phyloP scores from a whole-genome alignment of 768 basidiomycete species.

The Amanita subjunquillea region DNA sequence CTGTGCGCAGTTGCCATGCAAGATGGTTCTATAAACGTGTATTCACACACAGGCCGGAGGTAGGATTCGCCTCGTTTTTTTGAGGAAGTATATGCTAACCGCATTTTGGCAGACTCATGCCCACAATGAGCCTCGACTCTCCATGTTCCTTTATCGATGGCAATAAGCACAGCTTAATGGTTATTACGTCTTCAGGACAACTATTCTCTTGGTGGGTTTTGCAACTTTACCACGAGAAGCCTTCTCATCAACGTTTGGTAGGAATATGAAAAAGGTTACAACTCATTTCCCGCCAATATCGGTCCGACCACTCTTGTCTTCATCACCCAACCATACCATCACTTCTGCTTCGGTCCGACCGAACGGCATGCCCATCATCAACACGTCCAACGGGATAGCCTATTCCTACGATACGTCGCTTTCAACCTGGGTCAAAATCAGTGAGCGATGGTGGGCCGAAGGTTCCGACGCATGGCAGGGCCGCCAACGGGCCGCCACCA shows the following conservation, averaged over 20 bases:
- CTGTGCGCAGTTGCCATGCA: slow-evolving; percentile 74
- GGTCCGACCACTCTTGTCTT: slow-evolving; percentile 45
- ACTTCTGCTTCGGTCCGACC: slow-evolving; percentile 58
- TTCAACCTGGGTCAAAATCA: slow-evolving; percentile 61
- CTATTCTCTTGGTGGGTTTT: slow-evolving; percentile 63
- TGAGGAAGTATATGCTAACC: not conserved
- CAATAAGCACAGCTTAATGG: slow-evolving; percentile 52
- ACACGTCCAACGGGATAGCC: slow-evolving; percentile 66
- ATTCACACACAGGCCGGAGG: slow-evolving; percentile 80
- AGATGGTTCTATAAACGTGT: slow-evolving; percentile 76
- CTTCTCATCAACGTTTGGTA: slow-evolving; percentile 16
- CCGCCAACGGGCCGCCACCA: slow-evolving; percentile 33
- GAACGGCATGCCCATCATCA: slow-evolving; percentile 72
- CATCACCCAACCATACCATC: slow-evolving; percentile 50
- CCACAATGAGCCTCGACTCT: slow-evolving; percentile 62
- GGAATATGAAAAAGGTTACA: slow-evolving; percentile 65
- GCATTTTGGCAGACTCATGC: slow-evolving; percentile 51
- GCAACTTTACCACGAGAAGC: not conserved
- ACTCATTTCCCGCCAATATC: slow-evolving; percentile 59
- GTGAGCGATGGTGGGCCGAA: slow-evolving; percentile 77
- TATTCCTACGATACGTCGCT: slow-evolving; percentile 72
- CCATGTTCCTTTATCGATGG: slow-evolving; percentile 63
- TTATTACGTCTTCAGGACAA: slow-evolving; percentile 62
- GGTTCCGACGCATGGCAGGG: slow-evolving; percentile 81
- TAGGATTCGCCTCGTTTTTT: slow-evolving; percentile 17